phyloP scores from a whole-genome alignment of 306 rosid genomes.

The Castanopsis chinensis region DNA sequence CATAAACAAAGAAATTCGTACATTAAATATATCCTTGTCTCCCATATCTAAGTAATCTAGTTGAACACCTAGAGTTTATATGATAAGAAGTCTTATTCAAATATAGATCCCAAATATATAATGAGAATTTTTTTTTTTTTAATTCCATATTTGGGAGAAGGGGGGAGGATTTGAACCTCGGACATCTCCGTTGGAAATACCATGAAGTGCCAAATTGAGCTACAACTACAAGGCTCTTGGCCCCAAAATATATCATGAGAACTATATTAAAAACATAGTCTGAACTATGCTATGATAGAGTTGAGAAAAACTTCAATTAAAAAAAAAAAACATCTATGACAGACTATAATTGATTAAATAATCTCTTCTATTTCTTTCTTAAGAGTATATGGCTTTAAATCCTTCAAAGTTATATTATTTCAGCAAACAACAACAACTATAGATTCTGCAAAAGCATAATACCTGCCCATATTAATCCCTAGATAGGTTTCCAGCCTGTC shows the following conservation, averaged over 20 bases:
- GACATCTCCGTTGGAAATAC: too few relatives aligned
- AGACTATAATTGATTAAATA: not conserved
- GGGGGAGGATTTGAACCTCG: too few relatives aligned
- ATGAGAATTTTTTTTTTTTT: not conserved
- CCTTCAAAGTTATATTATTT: slow-evolving; percentile 6
- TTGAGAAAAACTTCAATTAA: slow-evolving; percentile 1
- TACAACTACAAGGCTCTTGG: too few relatives aligned
- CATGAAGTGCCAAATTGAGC: too few relatives aligned
- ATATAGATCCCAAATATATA: not conserved
- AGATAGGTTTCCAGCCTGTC: slow-evolving; percentile 92
- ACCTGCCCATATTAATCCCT: slow-evolving; percentile 99
- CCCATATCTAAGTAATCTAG: not conserved
- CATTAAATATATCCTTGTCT: not conserved
- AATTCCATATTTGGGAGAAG: too few relatives aligned
- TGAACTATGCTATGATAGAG: not conserved
- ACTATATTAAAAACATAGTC: not conserved
- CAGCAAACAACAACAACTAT: not conserved
- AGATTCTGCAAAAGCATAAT: slow-evolving; percentile 21
- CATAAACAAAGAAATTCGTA: not conserved
- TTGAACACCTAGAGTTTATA: not conserved
- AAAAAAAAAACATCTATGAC: not conserved
- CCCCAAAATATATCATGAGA: not conserved
- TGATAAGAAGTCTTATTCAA: not conserved
- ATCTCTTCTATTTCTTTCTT: not conserved
- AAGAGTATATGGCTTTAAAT: not conserved